Conservation (phyloP, 768 basidiomycete species). For the Flagelloscypha sp. region DNA sequence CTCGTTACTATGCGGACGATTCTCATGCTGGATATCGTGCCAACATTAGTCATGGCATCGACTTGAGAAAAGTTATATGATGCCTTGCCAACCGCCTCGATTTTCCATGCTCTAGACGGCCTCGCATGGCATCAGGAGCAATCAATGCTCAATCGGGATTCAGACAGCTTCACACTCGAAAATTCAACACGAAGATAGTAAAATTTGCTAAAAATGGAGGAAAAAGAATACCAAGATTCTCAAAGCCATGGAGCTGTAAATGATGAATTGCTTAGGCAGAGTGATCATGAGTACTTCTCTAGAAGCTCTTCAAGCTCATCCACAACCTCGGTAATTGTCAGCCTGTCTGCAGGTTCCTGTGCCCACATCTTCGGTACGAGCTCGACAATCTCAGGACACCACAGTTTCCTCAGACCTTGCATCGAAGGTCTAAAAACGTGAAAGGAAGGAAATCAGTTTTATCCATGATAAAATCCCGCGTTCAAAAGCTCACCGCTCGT, state of each 20-base stretch:
- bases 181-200: too few species aligned
- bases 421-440: constrained; percentile 55
- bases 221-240: too few species aligned
- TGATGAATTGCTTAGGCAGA: too few species aligned
- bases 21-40: background rate
- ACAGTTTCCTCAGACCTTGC: constrained; percentile 73
- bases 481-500: constrained; percentile 56
- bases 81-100: constrained; percentile 38
- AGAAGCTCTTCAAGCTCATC: constrained; percentile 68
- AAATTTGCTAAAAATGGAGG: too few species aligned
- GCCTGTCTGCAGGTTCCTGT: constrained; percentile 82
- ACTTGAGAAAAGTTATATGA: constrained; percentile 18
- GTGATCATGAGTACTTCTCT: too few species aligned
- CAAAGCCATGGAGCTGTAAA: too few species aligned
- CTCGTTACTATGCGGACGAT: background rate
- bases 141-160: too few species aligned
- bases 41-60: constrained; percentile 4
- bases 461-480: constrained; percentile 2
- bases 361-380: constrained; percentile 95
- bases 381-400: constrained; percentile 86
- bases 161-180: too few species aligned
- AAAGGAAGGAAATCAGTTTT: too few species aligned
- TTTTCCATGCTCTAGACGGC: constrained; percentile 34
- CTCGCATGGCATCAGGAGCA: too few species aligned
- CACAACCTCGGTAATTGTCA: constrained; percentile 87